phyloP scores from a whole-genome alignment of 208 protist species.

The Acanthamoeba sp. region DNA sequence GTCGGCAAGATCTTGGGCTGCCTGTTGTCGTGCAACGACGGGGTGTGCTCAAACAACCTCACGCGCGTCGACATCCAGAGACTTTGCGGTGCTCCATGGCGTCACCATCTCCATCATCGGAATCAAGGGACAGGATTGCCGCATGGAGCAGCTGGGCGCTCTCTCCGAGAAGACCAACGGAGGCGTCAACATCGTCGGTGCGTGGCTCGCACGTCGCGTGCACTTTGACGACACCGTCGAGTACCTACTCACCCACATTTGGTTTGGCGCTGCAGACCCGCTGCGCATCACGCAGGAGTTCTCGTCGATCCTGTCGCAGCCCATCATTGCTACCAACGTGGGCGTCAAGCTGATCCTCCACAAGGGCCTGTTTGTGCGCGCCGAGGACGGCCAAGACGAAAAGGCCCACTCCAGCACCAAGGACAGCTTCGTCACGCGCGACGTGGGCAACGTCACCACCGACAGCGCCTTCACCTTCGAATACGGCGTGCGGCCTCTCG shows the following conservation, averaged over 20 bases:
- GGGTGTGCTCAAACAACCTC: too few species aligned
- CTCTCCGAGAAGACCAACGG: slow-evolving; percentile 69
- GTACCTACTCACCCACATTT: too few species aligned
- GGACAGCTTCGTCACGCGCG: slow-evolving; percentile 45
- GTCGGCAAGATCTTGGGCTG: too few species aligned
- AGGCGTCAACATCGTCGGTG: slow-evolving; percentile 56
- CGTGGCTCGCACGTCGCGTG: neutral
- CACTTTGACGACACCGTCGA: too few species aligned
- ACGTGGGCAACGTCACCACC: slow-evolving; percentile 60
- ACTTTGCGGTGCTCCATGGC: slow-evolving; percentile 14
- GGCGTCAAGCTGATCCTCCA: slow-evolving; percentile 61
- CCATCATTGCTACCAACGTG: slow-evolving; percentile 64
- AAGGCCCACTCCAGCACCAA: neutral
- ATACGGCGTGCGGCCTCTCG: slow-evolving; percentile 17
- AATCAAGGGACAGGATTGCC: slow-evolving; percentile 64
- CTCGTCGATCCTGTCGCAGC: slow-evolving; percentile 64
- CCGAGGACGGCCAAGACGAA: neutral
- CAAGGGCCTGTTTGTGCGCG: slow-evolving; percentile 42
- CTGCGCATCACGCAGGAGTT: slow-evolving; percentile 49
- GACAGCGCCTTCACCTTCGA: slow-evolving; percentile 59
- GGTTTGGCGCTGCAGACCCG: slow-evolving; percentile 42
- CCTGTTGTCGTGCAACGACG: too few species aligned
- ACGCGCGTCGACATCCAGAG: too few species aligned
- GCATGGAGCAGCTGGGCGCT: slow-evolving; percentile 59
- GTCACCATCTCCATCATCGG: slow-evolving; percentile 64